Evolutionary conservation across 176 grass and related monocot species (phyloP), one percentile per base, ranked within the genome.

Genomic region (Elymus sibiricus): DNA sequence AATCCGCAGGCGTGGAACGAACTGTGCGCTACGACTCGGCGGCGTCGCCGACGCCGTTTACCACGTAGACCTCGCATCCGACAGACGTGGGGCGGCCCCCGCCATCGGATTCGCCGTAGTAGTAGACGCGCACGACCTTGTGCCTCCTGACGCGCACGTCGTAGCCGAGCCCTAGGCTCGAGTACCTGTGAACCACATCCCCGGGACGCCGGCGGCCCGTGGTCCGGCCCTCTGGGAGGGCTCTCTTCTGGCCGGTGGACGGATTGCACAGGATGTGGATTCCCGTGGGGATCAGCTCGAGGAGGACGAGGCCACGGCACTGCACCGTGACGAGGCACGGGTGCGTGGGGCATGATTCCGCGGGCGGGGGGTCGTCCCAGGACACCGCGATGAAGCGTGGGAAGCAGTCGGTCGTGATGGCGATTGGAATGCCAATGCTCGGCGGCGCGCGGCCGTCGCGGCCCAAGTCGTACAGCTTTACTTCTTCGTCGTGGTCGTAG

Each of bases 351-450:
- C 34, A 49, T 5, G 46, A 16, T 5, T 49, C 46, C 46, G 46
- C 46, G 46, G 46, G 46, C 46, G 46, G 46, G 46, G 46, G 46
- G 1, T 4, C 4, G 34, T 70, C 19, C 67, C 34, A 70, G 34
- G 38, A 70, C 69, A 13, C 37, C 37, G 69, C 42, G 69, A 49
- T 22, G 21, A 13, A 13, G 35, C 21, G 70, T 17, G 70, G 82
- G 82, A 84, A 70, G 32, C 66, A 70, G 17, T 22, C 55, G 55
- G 4, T 15, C 69, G 59, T 46, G 82, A 84, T 3, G 68, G 82
- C 55, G 51, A 35, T 55, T 25, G 25, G 19, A 14, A 15, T 16
- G 46, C 46, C 46, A 4, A 47, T 47, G 46, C 4, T 5, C 46
- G 13, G 14, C 46, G 46, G 4, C 13, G 46, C 46, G 46, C 14